phyloP scores from a whole-genome alignment of 768 basidiomycete species.

The Leccinum broughii region DNA sequence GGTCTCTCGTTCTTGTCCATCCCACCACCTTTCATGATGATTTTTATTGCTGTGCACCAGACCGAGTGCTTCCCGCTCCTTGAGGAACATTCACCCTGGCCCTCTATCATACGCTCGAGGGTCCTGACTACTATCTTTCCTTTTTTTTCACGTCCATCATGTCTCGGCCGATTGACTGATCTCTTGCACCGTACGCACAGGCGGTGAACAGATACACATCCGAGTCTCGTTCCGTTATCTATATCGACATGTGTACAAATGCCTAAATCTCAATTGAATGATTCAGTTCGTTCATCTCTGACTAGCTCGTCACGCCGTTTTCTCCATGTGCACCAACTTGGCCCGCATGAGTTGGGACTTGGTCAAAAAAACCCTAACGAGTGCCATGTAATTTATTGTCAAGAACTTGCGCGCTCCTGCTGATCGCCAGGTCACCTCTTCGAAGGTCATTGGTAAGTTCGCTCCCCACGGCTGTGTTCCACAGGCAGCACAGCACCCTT shows the following conservation, averaged over 20 bases:
- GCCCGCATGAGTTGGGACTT: conserved; percentile 70
- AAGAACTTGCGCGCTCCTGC: no score
- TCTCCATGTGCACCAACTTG: conserved; percentile 84
- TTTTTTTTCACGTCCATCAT: not conserved
- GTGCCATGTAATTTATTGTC: not conserved
- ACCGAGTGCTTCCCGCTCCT: conserved; percentile 19
- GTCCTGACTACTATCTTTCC: conserved; percentile 19
- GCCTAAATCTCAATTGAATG: not conserved
- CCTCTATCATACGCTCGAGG: conserved; percentile 36
- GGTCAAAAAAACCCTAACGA: conserved; percentile 66
- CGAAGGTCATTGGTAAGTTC: no score
- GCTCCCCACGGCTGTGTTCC: no score
- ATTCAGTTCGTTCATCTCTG: not conserved
- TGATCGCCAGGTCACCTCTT: no score
- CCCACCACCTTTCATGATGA: no score
- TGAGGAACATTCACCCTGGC: conserved; percentile 35
- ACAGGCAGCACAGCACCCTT: no score
- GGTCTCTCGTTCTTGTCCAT: no score
- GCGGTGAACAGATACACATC: not conserved
- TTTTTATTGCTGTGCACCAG: conserved; percentile 7
- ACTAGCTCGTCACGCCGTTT: conserved; percentile 37
- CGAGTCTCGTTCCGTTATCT: not conserved
- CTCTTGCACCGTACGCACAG: not conserved
- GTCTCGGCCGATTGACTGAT: conserved; percentile 4
- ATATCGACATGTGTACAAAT: not conserved